phyloP scores from a whole-genome alignment of 164 flowering plant genomes.

The Vitis cinerea region DNA sequence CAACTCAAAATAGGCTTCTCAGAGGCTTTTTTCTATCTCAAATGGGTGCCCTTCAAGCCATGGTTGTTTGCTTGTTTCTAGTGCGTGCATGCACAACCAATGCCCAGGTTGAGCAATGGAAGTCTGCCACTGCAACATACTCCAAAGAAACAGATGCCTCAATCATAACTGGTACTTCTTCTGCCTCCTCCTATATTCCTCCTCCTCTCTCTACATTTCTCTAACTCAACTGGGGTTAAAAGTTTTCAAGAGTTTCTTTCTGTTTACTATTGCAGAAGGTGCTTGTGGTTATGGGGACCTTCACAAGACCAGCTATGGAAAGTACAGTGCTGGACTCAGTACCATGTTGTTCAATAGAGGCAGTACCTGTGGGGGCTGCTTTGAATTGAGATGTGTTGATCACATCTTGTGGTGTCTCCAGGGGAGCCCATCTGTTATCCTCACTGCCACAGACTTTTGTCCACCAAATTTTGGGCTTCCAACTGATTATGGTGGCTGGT shows the following conservation, averaged over 20 bases:
- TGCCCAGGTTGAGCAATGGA: slow-evolving; percentile 51
- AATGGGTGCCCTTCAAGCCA: slow-evolving; percentile 24
- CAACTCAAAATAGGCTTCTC: background rate
- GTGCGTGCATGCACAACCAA: slow-evolving; percentile 1
- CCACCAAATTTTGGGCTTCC: slow-evolving; percentile 78
- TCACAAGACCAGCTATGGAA: slow-evolving; percentile 52
- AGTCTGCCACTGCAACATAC: slow-evolving; percentile 67
- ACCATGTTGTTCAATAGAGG: slow-evolving; percentile 66
- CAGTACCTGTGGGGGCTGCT: slow-evolving; percentile 71
- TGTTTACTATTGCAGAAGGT: slow-evolving; percentile 42
- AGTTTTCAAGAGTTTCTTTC: background rate
- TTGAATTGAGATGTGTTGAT: slow-evolving; percentile 67
- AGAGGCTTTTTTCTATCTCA: background rate
- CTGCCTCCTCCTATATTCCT: slow-evolving; percentile 3
- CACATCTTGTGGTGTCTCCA: slow-evolving; percentile 67
- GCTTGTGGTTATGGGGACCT: slow-evolving; percentile 84
- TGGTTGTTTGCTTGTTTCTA: slow-evolving; percentile 20
- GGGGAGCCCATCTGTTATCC: slow-evolving; percentile 65
- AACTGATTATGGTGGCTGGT: slow-evolving; percentile 82
- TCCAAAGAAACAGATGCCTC: slow-evolving; percentile 58
- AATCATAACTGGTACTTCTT: slow-evolving; percentile 43
- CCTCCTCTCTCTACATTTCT: background rate
- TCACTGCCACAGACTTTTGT: slow-evolving; percentile 81
- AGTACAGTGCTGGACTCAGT: slow-evolving; percentile 62
- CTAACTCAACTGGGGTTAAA: too few relatives aligned